A percentile compares a stretch with the other conserved stretches of the same genome.
phyloP scores from a whole-genome alignment of 2,329 filamentous ascomycete species.

The Microdochium bolleyi region DNA sequence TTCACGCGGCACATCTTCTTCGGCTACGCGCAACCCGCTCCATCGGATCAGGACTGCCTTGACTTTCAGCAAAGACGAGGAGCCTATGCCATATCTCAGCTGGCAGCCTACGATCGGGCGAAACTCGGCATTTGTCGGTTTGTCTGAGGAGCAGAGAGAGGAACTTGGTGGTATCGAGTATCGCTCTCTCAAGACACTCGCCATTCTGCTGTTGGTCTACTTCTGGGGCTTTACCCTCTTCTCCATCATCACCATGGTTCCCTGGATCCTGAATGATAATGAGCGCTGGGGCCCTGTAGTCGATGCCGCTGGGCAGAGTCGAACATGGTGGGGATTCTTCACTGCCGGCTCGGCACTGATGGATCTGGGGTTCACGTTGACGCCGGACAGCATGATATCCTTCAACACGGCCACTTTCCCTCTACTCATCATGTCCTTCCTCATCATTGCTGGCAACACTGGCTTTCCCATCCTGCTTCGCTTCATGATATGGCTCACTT shows the following conservation, averaged over 20 bases:
- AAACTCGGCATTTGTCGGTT: conserved; percentile 84
- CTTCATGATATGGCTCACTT: conserved; percentile 80
- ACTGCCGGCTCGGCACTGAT: conserved; percentile 85
- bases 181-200: conserved; percentile 78
- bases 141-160: conserved; percentile 86
- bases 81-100: conserved; percentile 78
- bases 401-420: conserved; percentile 73
- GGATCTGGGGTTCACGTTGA: conserved; percentile 89
- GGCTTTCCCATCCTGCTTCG: conserved; percentile 93
- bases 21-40: conserved; percentile 26
- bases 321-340: conserved; percentile 89
- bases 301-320: conserved; percentile 49
- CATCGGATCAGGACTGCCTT: conserved; percentile 46
- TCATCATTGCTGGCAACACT: conserved; percentile 92
- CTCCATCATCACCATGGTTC: conserved; percentile 63
- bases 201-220: conserved; percentile 69
- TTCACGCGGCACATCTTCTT: conserved; percentile 16
- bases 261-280: conserved; percentile 67
- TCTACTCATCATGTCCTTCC: conserved; percentile 69
- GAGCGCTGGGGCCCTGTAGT: conserved; percentile 58
- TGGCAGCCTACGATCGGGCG: conserved; percentile 88
- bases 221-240: conserved; percentile 78
- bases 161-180: conserved; percentile 97
- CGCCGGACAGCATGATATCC: conserved; percentile 86
- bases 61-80: conserved; percentile 43